These are phyloP conservation scores for Leccinum variicolor DNA, from an alignment of 768 basidiomycete genomes.

Conservation along the genomic window DNA sequence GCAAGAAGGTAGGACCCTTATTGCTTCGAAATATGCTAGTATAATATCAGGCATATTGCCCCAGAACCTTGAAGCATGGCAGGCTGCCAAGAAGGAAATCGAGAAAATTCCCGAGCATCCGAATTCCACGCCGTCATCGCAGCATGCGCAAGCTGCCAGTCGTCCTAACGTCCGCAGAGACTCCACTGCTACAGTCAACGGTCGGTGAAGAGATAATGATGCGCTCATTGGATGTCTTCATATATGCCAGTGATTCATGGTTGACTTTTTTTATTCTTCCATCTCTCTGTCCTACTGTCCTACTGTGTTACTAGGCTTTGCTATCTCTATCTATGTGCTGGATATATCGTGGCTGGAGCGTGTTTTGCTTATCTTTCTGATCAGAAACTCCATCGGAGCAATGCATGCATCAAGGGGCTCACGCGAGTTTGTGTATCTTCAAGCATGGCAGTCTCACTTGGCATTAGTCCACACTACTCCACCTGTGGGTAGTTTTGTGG, in stretches of 20 bases:
- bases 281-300: conserved; percentile 8
- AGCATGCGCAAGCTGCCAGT: conserved; percentile 32
- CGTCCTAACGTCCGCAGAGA: conserved; percentile 52
- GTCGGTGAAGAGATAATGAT: conserved; percentile 36
- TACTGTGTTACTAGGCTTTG: conserved; percentile 11
- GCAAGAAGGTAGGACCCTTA: conserved; percentile 68
- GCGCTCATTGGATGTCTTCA: neutral
- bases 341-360: conserved; percentile 18
- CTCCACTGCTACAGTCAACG: conserved; percentile 70
- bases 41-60: conserved; percentile 15
- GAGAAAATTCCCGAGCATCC: conserved; percentile 89
- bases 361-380: conserved; percentile 11
- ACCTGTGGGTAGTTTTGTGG: neutral
- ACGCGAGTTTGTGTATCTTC: neutral
- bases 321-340: conserved; percentile 20
- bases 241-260: conserved; percentile 11
- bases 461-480: conserved; percentile 3
- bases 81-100: conserved; percentile 91
- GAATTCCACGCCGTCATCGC: conserved; percentile 54
- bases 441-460: neutral
- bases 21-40: conserved; percentile 1
- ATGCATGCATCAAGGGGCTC: conserved; percentile 8
- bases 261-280: conserved; percentile 4
- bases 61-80: conserved; percentile 96
- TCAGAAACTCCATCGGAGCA: conserved; percentile 2